These are phyloP conservation scores for Dothideomycetes sp. DNA, from an alignment of 2,329 filamentous ascomycete species.

Conservation along the genomic window DNA sequence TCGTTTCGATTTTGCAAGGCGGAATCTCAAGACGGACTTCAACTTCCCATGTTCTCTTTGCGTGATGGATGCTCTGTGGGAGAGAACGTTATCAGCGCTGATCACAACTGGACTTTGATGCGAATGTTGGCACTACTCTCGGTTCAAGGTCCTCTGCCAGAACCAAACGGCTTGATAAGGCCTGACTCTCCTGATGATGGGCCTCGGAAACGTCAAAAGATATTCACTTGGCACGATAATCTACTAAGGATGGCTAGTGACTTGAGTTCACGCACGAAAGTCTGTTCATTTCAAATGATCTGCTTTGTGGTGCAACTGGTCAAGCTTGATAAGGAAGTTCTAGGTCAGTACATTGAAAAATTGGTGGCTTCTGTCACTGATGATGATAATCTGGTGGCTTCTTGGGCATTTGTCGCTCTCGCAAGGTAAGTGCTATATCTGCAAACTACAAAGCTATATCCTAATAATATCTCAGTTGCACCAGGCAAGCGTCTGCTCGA, in stretches of 20 bases:
- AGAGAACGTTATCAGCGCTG: conserved; percentile 16
- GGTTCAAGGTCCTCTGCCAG: neutral
- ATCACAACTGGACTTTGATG: conserved; percentile 30
- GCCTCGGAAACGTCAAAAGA: conserved; percentile 5
- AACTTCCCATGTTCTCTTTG: conserved; percentile 21
- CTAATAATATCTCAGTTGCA: conserved; percentile 34
- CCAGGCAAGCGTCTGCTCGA: conserved; percentile 34
- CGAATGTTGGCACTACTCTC: conserved; percentile 30
- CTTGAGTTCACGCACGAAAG: neutral
- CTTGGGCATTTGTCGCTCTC: conserved; percentile 79
- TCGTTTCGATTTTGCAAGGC: conserved; percentile 28
- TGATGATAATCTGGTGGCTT: conserved; percentile 57
- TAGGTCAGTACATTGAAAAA: conserved; percentile 1
- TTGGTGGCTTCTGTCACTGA: conserved; percentile 37
- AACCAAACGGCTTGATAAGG: neutral
- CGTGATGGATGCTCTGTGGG: conserved; percentile 21
- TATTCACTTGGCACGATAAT: conserved; percentile 10
- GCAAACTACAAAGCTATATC: too few relatives aligned
- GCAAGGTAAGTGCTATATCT: conserved; percentile 53
- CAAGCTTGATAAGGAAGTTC: conserved; percentile 4
- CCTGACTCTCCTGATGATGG: neutral
- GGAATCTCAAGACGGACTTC: conserved; percentile 23
- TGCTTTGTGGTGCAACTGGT: conserved; percentile 6
- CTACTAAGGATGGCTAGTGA: conserved; percentile 3
- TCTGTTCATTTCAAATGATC: conserved; percentile 7